Base-by-base conservation (phyloP, 768 basidiomycete species). In the Naganishia kalamii region DNA sequence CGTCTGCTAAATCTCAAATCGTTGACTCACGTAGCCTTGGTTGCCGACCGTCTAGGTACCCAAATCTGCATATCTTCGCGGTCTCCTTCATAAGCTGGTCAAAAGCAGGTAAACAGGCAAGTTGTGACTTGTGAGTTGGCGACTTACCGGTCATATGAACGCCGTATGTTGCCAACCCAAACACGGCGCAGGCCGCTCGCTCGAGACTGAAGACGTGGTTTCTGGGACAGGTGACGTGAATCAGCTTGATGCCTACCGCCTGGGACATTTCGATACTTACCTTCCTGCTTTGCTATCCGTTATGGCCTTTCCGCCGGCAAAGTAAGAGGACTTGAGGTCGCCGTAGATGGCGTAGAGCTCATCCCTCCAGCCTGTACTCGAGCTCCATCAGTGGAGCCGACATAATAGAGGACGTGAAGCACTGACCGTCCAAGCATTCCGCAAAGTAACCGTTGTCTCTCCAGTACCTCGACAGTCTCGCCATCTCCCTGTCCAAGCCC, bases 121-220 rank as follows among this genome's bases (percentile, higher is more conserved):
- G n/a, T n/a, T n/a, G n/a, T n/a, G n/a, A n/a, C n/a, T n/a, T n/a
- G n/a, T n/a, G n/a, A n/a, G n/a, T n/a, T n/a, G n/a, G n/a, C 19
- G 41, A n/a, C 72, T 67, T 44, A 76, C 80, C 79, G 21, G 85
- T 89, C 86, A 93, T 84, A 77, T 98, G 96, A 2, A 94, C 88
- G 0, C 96, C 94, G 71, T 89, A 92, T 0, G 93, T 96, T 60
- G 89, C 83, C 7, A 93, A 77, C 2, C 94, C 92, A 71, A 98
- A 97, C 35, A 98, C 79, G 0, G 88, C 84, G 75, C 90, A 92
- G 2, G 91, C 92, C 0, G 89, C 82, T 35, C 94, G 84, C 77
- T 98, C 96, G 83, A 98, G 84, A 75, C 86, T 84, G 76, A 98
- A 96, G n/a, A 84, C 89, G 65, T 83, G 88, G 75, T 91, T 89